A percentile compares a stretch with the other conserved stretches of the same genome.
phyloP scores from a whole-genome alignment of 352 stramenopile genomes.

The Pythium aphanidermatum region DNA sequence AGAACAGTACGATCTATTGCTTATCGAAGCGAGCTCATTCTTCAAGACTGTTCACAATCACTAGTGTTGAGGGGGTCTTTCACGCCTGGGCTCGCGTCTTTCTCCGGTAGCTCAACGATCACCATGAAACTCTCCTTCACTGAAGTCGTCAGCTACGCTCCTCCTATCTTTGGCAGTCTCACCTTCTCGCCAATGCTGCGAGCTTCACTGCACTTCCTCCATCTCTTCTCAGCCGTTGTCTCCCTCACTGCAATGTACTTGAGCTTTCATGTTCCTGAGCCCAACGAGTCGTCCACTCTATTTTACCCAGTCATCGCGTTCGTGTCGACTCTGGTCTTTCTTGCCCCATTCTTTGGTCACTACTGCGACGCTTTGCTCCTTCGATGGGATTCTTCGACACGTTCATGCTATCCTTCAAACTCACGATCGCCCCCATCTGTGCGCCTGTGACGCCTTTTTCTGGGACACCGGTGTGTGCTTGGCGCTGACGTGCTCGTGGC shows the following conservation, averaged over 20 bases:
- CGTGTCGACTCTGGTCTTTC: background rate
- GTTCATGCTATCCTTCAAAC: background rate
- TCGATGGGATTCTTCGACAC: background rate
- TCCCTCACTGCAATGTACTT: background rate
- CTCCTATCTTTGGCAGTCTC: no score
- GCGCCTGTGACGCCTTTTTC: background rate
- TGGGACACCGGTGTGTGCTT: background rate
- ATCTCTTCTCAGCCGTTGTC: background rate
- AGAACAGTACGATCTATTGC: background rate
- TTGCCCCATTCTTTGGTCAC: background rate
- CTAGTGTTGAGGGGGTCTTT: no score
- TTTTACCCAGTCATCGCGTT: background rate
- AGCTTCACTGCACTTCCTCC: background rate
- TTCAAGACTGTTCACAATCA: no score
- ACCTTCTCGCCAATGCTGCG: no score
- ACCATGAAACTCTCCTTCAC: background rate
- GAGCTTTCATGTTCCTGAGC: background rate
- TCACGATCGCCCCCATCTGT: background rate
- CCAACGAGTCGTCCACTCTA: no score
- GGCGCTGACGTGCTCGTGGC: background rate
- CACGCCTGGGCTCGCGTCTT: no score
- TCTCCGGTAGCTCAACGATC: background rate
- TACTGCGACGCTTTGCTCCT: background rate
- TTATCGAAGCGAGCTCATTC: background rate
- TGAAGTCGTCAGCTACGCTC: no score